Evolutionary conservation across 768 basidiomycete species (phyloP), one percentile per base, ranked within the genome.

Genomic region (Serpula lacrymans): DNA sequence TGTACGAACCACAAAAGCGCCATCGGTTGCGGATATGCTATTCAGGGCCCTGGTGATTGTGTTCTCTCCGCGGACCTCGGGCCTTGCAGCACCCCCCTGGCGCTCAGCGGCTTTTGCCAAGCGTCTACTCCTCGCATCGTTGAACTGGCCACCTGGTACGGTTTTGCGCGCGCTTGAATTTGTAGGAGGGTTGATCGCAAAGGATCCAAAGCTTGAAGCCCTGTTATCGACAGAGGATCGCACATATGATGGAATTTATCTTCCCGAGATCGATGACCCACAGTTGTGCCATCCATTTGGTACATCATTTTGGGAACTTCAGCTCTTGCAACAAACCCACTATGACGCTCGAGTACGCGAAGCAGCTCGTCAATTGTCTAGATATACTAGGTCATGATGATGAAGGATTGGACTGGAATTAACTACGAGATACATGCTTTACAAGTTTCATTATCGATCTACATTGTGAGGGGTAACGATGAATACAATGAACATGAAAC

Each of bases 61-160:
- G 30, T 95, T 98, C 70, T 80, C 86, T 39, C 82, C 88, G 17
- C 78, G 80, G 35, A 71, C 72, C 14, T 67, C 76, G 39, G 75
- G 77, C 4, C 64, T 66, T 31, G 57, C 70, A 17, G 64, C 77
- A 20, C 78, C 89, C 18, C 68, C 83, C 46, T 75, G 82, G 76
- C 83, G 91, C 51, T 77, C 84, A 30, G 89, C 92, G 31, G 91
- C 95, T 2, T 98, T 98, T 63, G 76, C 87, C 39, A 98, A 98
- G 65, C 87, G 95, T n/a, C 73, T 98, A 34, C 71, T 95, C 21
- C 74, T 76, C 34, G 82, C 84, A 24, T 78, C 84, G 4, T 70
- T 98, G 28, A 82, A 87, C 55, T 93, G 94, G 82, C 77, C 93
- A 0, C 72, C 88, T 3, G 52, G 63, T 1, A 69, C 76, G 9